Evolutionary conservation across 495 filamentous ascomycete genomes (phyloP), one percentile per base, ranked within the genome.

Genomic region (Podospora pseudocomata): DNA sequence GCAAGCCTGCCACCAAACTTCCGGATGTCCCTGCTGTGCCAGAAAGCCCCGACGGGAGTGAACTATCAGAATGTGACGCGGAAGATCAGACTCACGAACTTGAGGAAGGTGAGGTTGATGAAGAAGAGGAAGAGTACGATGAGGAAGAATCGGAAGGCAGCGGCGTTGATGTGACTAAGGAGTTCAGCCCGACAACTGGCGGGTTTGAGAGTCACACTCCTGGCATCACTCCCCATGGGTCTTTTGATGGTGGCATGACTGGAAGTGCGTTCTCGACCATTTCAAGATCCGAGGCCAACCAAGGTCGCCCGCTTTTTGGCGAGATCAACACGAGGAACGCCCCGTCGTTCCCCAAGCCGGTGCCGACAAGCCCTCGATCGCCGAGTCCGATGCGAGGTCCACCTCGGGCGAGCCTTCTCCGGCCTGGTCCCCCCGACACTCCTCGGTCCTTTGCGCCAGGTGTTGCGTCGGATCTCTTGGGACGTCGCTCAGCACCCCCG

Each of bases 331-430:
- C 81, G 2, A 49, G 39, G 26, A 76, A 77, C 60, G 82, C 84
- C n/a, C 74, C 88, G 16, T 69, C 84, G 59, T 78, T 89, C 70
- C 85, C 89, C 6, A 85, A 86, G 56, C 87, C 89, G 30, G 85
- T 81, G n/a, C 72, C 81, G 32, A 60, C 85, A 78, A 88, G 87
- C 65, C 90, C 90, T 55, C 86, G 91, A 34, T 95, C 92, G 11
- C 92, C 92, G 15, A 95, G 92, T 70, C 92, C 93, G 0, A 80
- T 92, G 2, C 89, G 92, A 19, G 77, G 80, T 23, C 75, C 78
- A 5, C 73, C 83, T 6, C 82, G 80, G 20, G 77, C 80, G 63
- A 83, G 80, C 67, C 69, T 81, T 1, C 70, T 87, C 18, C 76
- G 83, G 66, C 77, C 84, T 20, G 44, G 55, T 58, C 55, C 61